Evolutionary conservation across 73 alveolate genomes (phyloP).

Genomic region (Paramecium primaurelia): DNA sequence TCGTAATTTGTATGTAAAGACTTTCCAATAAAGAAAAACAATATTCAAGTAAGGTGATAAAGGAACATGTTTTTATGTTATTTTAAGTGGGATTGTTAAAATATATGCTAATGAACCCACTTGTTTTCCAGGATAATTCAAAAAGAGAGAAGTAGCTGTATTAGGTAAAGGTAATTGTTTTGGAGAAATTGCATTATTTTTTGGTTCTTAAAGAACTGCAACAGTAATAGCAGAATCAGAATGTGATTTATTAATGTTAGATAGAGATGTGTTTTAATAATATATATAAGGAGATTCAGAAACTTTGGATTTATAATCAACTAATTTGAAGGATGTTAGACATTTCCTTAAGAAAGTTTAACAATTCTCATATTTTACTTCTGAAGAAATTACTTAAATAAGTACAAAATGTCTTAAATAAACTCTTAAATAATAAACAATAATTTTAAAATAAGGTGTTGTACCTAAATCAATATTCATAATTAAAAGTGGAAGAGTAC

Average conservation of each 20-base stretch:
- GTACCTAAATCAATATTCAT: background rate
- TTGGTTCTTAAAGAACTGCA: background rate
- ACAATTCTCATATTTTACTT: background rate
- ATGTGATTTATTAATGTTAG: background rate
- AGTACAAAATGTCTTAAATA: background rate
- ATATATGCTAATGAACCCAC: background rate
- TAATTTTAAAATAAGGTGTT: background rate
- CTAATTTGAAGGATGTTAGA: background rate
- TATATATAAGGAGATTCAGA: background rate
- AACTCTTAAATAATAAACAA: background rate
- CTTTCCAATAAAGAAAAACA: background rate
- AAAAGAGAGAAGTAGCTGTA: background rate
- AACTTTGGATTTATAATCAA: background rate
- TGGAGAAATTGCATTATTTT: background rate
- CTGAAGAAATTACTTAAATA: background rate
- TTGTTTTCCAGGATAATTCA: background rate
- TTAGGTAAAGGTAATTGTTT: background rate
- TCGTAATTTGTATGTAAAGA: background rate
- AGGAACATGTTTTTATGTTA: constrained; percentile 11
- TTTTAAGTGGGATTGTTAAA: background rate
- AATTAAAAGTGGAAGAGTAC: background rate
- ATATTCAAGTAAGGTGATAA: background rate
- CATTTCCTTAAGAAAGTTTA: background rate
- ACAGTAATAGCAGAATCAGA: background rate
- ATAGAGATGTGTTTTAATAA: background rate